phyloP scores from a whole-genome alignment of 768 basidiomycete species.

The Pleurotus tuoliensis region DNA sequence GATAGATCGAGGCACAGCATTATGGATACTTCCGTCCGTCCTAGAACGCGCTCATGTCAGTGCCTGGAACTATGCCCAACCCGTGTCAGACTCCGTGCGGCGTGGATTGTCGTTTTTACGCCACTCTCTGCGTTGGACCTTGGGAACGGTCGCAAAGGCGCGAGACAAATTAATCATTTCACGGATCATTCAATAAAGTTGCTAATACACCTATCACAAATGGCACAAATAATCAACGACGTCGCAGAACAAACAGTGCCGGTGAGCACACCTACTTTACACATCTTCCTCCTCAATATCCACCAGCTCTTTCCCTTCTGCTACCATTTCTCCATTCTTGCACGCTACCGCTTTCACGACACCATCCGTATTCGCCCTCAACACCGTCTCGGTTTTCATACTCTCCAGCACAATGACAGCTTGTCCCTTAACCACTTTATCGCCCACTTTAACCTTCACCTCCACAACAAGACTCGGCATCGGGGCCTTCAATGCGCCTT shows the following conservation, averaged over 20 bases:
- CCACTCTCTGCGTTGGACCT: too few species aligned
- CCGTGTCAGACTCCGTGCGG: neutral
- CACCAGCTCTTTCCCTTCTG: constrained; percentile 78
- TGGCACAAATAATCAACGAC: too few species aligned
- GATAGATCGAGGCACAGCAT: neutral
- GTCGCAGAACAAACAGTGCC: too few species aligned
- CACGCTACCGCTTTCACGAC: constrained; percentile 71
- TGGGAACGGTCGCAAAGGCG: too few species aligned
- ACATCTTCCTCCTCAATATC: constrained; percentile 48
- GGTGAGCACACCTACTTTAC: constrained; percentile 6
- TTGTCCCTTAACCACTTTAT: constrained; percentile 77
- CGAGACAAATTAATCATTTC: too few species aligned
- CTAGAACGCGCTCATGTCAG: too few species aligned
- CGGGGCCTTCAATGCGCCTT: constrained; percentile 72
- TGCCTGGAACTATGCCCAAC: too few species aligned
- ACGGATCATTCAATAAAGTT: too few species aligned
- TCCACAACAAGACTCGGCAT: constrained; percentile 96
- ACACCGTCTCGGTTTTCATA: constrained; percentile 95
- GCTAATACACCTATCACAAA: too few species aligned
- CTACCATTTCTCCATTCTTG: constrained; percentile 86
- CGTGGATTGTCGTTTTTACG: neutral
- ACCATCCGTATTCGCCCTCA: constrained; percentile 68
- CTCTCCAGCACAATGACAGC: constrained; percentile 84
- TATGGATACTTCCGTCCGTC: neutral
- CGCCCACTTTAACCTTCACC: constrained; percentile 73